A percentile compares a stretch with the other conserved stretches of the same genome.
Conservation (phyloP, 108 stramenopile species). For the Pseudonitzschia multiseries region DNA sequence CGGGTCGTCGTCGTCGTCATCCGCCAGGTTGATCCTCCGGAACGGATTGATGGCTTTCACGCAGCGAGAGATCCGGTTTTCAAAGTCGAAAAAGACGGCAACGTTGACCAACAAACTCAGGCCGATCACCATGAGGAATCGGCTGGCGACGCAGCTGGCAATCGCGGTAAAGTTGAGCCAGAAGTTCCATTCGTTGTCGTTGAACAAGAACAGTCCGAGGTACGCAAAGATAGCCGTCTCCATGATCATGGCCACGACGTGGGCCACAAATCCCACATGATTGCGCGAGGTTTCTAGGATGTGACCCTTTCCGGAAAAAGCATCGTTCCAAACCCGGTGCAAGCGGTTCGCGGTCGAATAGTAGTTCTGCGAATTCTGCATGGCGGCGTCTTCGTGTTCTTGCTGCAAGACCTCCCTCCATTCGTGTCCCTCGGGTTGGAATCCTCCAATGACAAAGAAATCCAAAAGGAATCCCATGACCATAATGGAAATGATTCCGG, state of each 20-base stretch:
- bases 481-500: conserved; percentile 67
- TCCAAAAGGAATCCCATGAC: conserved; percentile 74
- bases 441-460: conserved; percentile 61
- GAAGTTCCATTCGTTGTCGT: conserved; percentile 66
- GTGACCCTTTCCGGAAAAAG: conserved; percentile 50
- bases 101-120: conserved; percentile 57
- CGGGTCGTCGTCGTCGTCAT: conserved; percentile 38
- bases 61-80: conserved; percentile 27
- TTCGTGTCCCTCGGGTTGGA: conserved; percentile 21
- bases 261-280: conserved; percentile 83
- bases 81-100: conserved; percentile 50
- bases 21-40: conserved; percentile 28
- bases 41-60: conserved; percentile 12
- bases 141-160: conserved; percentile 58
- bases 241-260: conserved; percentile 64
- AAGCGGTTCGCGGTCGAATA: conserved; percentile 14
- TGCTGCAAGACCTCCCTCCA: conserved; percentile 39
- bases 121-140: conserved; percentile 71
- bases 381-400: conserved; percentile 7
- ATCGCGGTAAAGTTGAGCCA: conserved; percentile 61
- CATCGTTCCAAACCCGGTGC: conserved; percentile 17
- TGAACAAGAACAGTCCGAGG: conserved; percentile 85
- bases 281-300: conserved; percentile 57
- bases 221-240: conserved; percentile 90
- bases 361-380: conserved; percentile 16